A percentile compares a stretch with the other conserved stretches of the same genome.
These are phyloP conservation scores for Cryomyces antarcticus DNA, from an alignment of 495 filamentous ascomycete species.

Conservation along the genomic window DNA sequence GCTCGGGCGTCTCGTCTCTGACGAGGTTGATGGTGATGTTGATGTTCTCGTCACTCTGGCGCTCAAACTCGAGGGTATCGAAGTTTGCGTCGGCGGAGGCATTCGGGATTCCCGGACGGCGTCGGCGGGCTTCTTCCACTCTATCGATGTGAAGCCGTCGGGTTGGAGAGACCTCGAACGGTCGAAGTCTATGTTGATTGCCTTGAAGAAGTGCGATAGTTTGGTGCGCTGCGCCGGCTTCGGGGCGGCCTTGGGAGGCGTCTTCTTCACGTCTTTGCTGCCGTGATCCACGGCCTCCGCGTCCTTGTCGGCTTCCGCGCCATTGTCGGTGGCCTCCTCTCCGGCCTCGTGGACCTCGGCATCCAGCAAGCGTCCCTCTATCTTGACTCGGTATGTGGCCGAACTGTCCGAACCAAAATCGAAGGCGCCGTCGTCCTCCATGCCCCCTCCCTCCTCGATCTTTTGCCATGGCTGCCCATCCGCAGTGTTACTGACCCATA, in stretches of 20 bases:
- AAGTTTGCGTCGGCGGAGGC: slow-evolving; percentile 41
- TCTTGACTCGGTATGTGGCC: slow-evolving; percentile 70
- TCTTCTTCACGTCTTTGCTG: slow-evolving; percentile 19
- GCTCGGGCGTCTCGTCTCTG: slow-evolving; percentile 68
- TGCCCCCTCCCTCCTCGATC: slow-evolving; percentile 14
- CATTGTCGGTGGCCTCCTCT: slow-evolving; percentile 32
- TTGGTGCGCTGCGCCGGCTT: slow-evolving; percentile 26
- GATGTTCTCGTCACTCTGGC: slow-evolving; percentile 75
- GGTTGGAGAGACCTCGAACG: slow-evolving; percentile 30
- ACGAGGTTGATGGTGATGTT: slow-evolving; percentile 80
- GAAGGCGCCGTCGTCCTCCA: slow-evolving; percentile 49
- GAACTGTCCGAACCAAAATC: slow-evolving; percentile 51
- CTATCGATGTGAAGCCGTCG: slow-evolving; percentile 38
- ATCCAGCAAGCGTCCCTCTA: slow-evolving; percentile 67
- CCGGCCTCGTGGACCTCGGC: slow-evolving; percentile 30
- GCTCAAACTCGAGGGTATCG: slow-evolving; percentile 77
- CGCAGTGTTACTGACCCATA: slow-evolving; percentile 91
- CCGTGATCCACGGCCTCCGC: slow-evolving; percentile 41
- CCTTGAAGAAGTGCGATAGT: slow-evolving; percentile 92
- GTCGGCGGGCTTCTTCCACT: slow-evolving; percentile 42
- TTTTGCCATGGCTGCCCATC: slow-evolving; percentile 91
- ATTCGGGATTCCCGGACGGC: slow-evolving; percentile 22
- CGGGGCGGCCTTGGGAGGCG: slow-evolving; percentile 22
- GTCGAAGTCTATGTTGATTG: slow-evolving; percentile 74
- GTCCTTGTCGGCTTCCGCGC: slow-evolving; percentile 35